Conservation (phyloP, 1,139 yeast genomes). For the Saccharomyces hybrid region DNA sequence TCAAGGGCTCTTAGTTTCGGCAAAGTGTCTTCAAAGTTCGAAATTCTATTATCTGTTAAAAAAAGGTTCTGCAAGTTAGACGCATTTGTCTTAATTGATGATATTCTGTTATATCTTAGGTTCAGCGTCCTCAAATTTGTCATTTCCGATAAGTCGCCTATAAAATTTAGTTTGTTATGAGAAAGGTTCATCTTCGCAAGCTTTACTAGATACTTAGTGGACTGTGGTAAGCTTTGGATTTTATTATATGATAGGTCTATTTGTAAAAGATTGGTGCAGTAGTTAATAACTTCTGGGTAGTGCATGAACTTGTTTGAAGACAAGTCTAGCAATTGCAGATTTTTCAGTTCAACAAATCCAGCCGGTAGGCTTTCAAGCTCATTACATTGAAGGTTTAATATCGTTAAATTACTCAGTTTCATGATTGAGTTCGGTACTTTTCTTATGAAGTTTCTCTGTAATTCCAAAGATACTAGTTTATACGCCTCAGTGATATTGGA, state of each 20-base stretch:
- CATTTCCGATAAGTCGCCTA: constrained; percentile 44
- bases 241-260: constrained; percentile 81
- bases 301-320: constrained; percentile 70
- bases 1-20: constrained; percentile 48
- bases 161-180: constrained; percentile 55
- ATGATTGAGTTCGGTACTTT: constrained; percentile 53
- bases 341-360: constrained; percentile 47
- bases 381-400: constrained; percentile 62
- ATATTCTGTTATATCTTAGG: constrained; percentile 64
- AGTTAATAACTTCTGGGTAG: constrained; percentile 66
- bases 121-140: constrained; percentile 64
- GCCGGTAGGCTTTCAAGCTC: constrained; percentile 61
- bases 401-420: constrained; percentile 47
- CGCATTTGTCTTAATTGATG: constrained; percentile 54
- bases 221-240: constrained; percentile 52
- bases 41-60: constrained; percentile 70
- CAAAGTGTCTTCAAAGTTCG: constrained; percentile 59
- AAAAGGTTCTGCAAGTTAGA: constrained; percentile 65
- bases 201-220: constrained; percentile 50
- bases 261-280: constrained; percentile 51
- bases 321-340: constrained; percentile 57
- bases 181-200: constrained; percentile 67
- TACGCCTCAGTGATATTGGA: constrained; percentile 61
- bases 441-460: constrained; percentile 71
- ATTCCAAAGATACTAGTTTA: constrained; percentile 59